These are phyloP conservation scores for Exophiala lecanii-corni DNA, from an alignment of 2,329 filamentous ascomycete species.

Conservation along the genomic window DNA sequence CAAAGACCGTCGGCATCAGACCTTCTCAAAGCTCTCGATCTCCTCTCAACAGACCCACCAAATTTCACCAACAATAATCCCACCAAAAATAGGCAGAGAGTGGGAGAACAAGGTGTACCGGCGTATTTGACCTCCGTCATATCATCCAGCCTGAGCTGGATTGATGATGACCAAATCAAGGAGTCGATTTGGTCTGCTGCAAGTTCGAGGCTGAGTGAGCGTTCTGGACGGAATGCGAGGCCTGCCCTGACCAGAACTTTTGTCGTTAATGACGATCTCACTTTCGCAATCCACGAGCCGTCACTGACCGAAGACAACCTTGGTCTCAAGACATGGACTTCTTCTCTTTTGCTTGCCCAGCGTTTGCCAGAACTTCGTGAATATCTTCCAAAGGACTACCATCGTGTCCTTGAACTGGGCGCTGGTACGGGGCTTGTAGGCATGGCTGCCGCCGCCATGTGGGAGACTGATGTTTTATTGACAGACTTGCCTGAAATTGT, in stretches of 20 bases:
- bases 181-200: constrained; percentile 66
- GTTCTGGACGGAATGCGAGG: constrained; percentile 73
- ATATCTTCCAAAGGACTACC: constrained; percentile 12
- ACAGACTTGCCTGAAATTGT: constrained; percentile 84
- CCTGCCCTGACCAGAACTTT: constrained; percentile 59
- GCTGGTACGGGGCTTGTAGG: constrained; percentile 90
- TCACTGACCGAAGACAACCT: constrained; percentile 81
- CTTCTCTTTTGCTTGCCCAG: constrained; percentile 77
- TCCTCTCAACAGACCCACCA: constrained; percentile 62
- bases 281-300: constrained; percentile 76
- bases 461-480: constrained; percentile 61
- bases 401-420: constrained; percentile 68
- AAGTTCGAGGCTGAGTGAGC: constrained; percentile 73
- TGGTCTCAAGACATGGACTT: constrained; percentile 93
- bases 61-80: constrained; percentile 33
- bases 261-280: constrained; percentile 50
- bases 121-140: constrained; percentile 46
- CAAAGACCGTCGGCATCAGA: constrained; percentile 63
- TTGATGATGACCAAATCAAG: constrained; percentile 40
- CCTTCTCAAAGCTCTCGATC: constrained; percentile 61
- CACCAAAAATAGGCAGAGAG: constrained; percentile 21
- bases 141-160: constrained; percentile 42
- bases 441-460: constrained; percentile 71
- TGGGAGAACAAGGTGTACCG: constrained; percentile 39
- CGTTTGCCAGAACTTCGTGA: constrained; percentile 49